phyloP scores from a whole-genome alignment of 345 rosid genomes.

The Ceriops decandra region DNA sequence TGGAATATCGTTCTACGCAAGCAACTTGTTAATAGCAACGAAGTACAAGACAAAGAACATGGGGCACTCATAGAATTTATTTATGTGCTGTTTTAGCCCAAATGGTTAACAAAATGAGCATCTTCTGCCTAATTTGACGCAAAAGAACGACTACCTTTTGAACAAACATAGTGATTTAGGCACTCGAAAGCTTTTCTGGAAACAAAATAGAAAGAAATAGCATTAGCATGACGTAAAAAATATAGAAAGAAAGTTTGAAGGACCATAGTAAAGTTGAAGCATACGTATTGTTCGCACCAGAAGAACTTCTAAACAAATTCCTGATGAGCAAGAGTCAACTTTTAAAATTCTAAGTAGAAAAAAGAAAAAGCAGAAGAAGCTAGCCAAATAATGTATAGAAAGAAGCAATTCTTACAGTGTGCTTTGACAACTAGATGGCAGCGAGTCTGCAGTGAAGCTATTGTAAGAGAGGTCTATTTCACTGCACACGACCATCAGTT shows the following conservation, averaged over 20 bases:
- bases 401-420: constrained; percentile 9
- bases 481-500: constrained; percentile 6
- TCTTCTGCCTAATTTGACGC: neutral
- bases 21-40: neutral
- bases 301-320: constrained; percentile 19
- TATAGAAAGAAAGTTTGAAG: neutral
- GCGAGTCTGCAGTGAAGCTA: constrained; percentile 1
- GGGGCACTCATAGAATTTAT: no score
- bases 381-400: no score
- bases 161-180: constrained; percentile 5
- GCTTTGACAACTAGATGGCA: constrained; percentile 11
- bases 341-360: neutral
- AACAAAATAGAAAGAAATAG: no score
- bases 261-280: neutral
- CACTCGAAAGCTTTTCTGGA: constrained; percentile 12
- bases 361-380: neutral
- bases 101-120: neutral
- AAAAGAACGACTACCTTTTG: constrained; percentile 14
- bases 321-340: neutral
- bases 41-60: neutral
- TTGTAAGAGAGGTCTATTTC: constrained; percentile 18
- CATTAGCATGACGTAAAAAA: no score
- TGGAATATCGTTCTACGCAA: neutral
- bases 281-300: constrained; percentile 15
- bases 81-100: no score